A percentile compares a stretch with the other conserved stretches of the same genome.
Conservation (phyloP, 2,329 filamentous ascomycete species). For the Lecanoromycetidae sp. region DNA sequence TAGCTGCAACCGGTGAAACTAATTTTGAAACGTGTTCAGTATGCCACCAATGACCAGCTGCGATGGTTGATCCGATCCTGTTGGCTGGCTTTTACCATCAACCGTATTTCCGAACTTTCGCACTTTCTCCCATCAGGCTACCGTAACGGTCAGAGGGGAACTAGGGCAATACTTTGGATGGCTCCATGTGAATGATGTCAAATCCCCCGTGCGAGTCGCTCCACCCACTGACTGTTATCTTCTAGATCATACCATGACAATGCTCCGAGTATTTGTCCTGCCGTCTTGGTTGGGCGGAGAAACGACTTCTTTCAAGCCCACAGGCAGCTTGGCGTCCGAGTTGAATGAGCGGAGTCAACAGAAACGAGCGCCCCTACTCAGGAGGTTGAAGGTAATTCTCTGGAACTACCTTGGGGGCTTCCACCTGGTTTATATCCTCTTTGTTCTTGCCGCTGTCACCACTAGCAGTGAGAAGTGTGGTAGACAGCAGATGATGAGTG, state of each 20-base stretch:
- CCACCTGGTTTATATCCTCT: conserved; percentile 44
- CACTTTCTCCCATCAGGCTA: conserved; percentile 49
- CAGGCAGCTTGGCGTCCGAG: conserved; percentile 44
- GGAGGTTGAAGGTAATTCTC: conserved; percentile 43
- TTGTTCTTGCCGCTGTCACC: conserved; percentile 35
- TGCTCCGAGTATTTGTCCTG: conserved; percentile 46
- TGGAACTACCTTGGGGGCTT: conserved; percentile 45
- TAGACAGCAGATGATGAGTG: conserved; percentile 20
- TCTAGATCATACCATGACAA: conserved; percentile 34
- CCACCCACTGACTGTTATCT: neutral
- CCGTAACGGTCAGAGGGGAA: conserved; percentile 45
- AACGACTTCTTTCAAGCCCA: conserved; percentile 47
- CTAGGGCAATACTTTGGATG: conserved; percentile 50
- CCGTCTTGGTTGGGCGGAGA: conserved; percentile 49
- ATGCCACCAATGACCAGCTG: conserved; percentile 41
- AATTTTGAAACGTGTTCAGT: too few relatives aligned
- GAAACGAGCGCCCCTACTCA: conserved; percentile 32
- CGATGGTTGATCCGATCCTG: conserved; percentile 46
- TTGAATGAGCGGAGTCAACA: conserved; percentile 46
- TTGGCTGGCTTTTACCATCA: conserved; percentile 40
- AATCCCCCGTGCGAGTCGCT: too few relatives aligned
- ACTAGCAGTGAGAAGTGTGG: conserved; percentile 35
- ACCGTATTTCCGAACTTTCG: conserved; percentile 46
- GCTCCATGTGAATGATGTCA: conserved; percentile 48
- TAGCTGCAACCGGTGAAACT: too few relatives aligned